Conservation (phyloP, 1,139 yeast genomes). For the Candida glucosophila region DNA sequence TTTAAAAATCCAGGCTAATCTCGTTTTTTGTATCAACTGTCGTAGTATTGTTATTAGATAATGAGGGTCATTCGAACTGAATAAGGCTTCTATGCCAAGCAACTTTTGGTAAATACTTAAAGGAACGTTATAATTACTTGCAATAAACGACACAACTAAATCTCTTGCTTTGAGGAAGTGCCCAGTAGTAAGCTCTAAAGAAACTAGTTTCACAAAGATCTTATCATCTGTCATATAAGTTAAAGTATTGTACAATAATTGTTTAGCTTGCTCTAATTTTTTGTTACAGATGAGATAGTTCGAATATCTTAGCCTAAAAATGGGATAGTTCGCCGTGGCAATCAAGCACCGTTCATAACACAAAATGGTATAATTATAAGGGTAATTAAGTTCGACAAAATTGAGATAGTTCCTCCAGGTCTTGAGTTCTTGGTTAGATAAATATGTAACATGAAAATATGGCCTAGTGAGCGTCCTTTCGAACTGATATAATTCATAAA, state of each 20-base stretch:
- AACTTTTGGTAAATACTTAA: slow-evolving; percentile 29
- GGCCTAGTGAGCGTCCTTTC: slow-evolving; percentile 52
- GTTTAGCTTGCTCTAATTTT: slow-evolving; percentile 24
- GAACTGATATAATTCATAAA: slow-evolving; percentile 52
- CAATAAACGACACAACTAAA: slow-evolving; percentile 18
- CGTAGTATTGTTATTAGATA: slow-evolving; percentile 18
- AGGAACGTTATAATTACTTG: slow-evolving; percentile 20
- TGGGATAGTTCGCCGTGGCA: slow-evolving; percentile 42
- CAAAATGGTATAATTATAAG: slow-evolving; percentile 23
- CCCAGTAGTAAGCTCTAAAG: slow-evolving; percentile 25
- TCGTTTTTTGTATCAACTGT: slow-evolving; percentile 15
- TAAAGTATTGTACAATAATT: slow-evolving; percentile 26
- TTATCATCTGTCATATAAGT: slow-evolving; percentile 15
- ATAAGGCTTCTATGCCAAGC: slow-evolving; percentile 25
- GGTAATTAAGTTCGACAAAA: slow-evolving; percentile 37
- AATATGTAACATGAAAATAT: slow-evolving; percentile 36
- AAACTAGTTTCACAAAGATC: slow-evolving; percentile 28
- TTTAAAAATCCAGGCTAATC: slow-evolving; percentile 16
- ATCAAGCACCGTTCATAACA: slow-evolving; percentile 53
- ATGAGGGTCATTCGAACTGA: slow-evolving; percentile 15
- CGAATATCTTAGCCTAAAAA: slow-evolving; percentile 56
- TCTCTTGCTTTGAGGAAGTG: slow-evolving; percentile 30
- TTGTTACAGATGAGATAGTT: slow-evolving; percentile 31
- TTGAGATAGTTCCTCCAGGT: slow-evolving; percentile 57
- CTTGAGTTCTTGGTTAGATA: slow-evolving; percentile 38